These are phyloP conservation scores for Globisporangium lucens DNA, from an alignment of 352 stramenopile species.

Conservation along the genomic window DNA sequence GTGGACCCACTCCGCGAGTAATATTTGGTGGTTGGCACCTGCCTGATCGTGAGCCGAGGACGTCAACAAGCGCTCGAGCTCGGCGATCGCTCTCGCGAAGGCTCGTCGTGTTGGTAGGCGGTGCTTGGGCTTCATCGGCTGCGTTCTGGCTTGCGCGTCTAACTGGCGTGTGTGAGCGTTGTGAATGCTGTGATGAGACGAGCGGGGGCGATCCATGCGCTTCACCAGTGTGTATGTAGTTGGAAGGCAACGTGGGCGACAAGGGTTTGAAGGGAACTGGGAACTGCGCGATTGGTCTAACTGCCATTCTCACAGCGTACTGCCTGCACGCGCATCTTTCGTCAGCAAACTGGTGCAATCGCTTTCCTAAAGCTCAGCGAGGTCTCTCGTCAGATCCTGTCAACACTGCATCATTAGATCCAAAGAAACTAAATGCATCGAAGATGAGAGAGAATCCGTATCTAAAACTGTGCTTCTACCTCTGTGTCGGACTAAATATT, in stretches of 20 bases:
- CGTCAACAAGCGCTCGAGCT: neutral
- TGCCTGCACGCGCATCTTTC: neutral
- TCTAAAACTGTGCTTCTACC: neutral
- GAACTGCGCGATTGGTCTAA: neutral
- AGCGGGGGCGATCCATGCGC: neutral
- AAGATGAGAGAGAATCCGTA: neutral
- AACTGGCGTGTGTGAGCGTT: neutral
- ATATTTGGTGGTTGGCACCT: neutral
- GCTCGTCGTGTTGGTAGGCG: neutral
- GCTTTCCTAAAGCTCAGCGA: neutral
- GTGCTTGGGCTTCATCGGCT: neutral
- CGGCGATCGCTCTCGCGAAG: neutral
- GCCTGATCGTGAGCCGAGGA: neutral
- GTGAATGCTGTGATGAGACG: neutral
- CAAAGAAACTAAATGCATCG: neutral
- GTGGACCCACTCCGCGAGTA: neutral
- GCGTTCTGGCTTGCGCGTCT: neutral
- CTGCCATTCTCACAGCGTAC: neutral
- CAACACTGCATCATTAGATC: neutral
- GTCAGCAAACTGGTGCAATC: neutral
- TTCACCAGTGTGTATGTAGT: neutral
- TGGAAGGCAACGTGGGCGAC: neutral
- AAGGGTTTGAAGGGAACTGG: neutral
- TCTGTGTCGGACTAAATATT: constrained; percentile 29
- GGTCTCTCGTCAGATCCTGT: neutral